Evolutionary conservation across 805 yeast species (phyloP).

Genomic region (Jamesozyma jinghongensis): DNA sequence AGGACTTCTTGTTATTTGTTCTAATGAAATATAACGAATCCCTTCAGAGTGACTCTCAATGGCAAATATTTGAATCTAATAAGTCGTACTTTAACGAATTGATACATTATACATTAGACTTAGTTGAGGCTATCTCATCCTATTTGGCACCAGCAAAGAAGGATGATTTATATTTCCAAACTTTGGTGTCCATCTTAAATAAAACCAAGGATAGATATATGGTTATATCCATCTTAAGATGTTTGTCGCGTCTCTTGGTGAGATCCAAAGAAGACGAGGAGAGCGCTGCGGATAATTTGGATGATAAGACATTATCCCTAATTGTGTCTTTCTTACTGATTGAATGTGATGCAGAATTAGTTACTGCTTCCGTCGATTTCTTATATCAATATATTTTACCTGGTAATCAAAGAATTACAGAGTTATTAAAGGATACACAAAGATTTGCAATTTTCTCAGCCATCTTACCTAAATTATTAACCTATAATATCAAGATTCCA

Average conservation of each 20-base stretch:
- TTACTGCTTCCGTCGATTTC: slow-evolving; percentile 68
- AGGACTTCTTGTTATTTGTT: slow-evolving; percentile 35
- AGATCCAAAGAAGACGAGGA: slow-evolving; percentile 42
- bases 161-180: slow-evolving; percentile 53
- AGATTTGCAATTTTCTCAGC: slow-evolving; percentile 46
- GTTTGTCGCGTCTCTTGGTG: slow-evolving; percentile 71
- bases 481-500: slow-evolving; percentile 37
- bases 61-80: slow-evolving; percentile 25
- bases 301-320: slow-evolving; percentile 39
- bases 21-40: slow-evolving; percentile 18
- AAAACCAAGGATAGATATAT: slow-evolving; percentile 57
- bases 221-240: slow-evolving; percentile 60
- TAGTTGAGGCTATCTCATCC: slow-evolving; percentile 76
- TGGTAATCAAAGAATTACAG: slow-evolving; percentile 46
- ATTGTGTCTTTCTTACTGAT: slow-evolving; percentile 52
- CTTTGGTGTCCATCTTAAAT: slow-evolving; percentile 43
- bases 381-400: slow-evolving; percentile 71
- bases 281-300: slow-evolving; percentile 42
- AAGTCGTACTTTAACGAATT: slow-evolving; percentile 44
- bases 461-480: slow-evolving; percentile 54
- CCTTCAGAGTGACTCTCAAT: slow-evolving; percentile 16
- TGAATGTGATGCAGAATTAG: slow-evolving; percentile 52
- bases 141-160: slow-evolving; percentile 67
- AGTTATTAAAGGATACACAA: slow-evolving; percentile 38
- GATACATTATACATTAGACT: slow-evolving; percentile 60